Percentiles rank a stretch among this genome's conserved stretches.
These are phyloP conservation scores for Periconia digitata DNA, from an alignment of 2,329 filamentous ascomycete genomes.

Conservation along the genomic window DNA sequence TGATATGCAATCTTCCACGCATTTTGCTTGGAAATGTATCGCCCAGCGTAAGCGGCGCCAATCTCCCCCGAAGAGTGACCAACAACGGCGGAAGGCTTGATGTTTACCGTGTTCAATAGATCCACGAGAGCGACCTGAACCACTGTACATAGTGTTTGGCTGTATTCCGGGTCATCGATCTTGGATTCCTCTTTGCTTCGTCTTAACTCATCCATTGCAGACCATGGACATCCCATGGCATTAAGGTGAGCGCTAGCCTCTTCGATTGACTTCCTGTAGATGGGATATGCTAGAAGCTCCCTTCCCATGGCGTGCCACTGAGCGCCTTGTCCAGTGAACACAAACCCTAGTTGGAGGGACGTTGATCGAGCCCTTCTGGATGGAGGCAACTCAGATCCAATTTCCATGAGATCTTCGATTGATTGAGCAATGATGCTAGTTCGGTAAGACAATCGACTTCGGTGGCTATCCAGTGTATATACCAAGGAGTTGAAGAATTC, in stretches of 20 bases:
- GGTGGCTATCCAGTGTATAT: not conserved
- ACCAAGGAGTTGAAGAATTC: not conserved
- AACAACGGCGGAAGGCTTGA: conserved; percentile 16
- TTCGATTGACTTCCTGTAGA: conserved; percentile 6
- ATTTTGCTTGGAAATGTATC: conserved; percentile 4
- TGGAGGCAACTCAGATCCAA: not conserved
- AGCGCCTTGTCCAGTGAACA: conserved; percentile 32
- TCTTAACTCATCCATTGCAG: not conserved
- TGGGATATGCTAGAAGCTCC: conserved; percentile 12
- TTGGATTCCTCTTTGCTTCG: not conserved
- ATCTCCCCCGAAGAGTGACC: conserved; percentile 40
- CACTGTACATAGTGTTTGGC: conserved; percentile 21
- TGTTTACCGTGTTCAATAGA: conserved; percentile 14
- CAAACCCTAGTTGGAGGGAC: conserved; percentile 12
- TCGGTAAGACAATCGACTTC: not conserved
- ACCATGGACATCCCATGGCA: not conserved
- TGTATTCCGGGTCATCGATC: conserved; percentile 5
- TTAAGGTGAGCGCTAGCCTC: conserved; percentile 4
- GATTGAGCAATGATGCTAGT: not conserved
- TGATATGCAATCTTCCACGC: conserved; percentile 10
- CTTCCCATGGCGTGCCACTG: conserved; percentile 21
- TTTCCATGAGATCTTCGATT: not conserved
- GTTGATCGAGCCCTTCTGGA: not conserved
- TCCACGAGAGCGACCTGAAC: conserved; percentile 25
- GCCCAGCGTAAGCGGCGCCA: conserved; percentile 28